A percentile compares a stretch with the other conserved stretches of the same genome.
phyloP scores from a whole-genome alignment of 352 stramenopile species.

The Globisporangium spiculum region DNA sequence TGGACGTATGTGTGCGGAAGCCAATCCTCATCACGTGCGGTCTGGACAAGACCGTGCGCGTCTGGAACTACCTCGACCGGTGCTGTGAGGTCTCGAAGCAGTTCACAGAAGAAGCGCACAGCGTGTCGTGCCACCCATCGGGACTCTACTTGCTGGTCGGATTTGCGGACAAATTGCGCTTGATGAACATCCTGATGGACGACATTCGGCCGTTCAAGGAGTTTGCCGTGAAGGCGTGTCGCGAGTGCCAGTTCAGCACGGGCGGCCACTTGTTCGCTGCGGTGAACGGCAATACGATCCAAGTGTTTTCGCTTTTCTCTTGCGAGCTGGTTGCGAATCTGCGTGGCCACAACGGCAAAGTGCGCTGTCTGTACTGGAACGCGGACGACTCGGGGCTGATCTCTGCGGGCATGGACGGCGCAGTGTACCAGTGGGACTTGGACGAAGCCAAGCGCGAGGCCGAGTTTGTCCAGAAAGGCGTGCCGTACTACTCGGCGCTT shows the following conservation, averaged over 20 bases:
- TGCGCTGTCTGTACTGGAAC: slow-evolving; percentile 87
- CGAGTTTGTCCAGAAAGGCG: slow-evolving; percentile 93
- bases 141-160: slow-evolving; percentile 88
- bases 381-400: slow-evolving; percentile 85
- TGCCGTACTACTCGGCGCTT: slow-evolving; percentile 85
- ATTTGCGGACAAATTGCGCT: slow-evolving; percentile 88
- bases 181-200: slow-evolving; percentile 93
- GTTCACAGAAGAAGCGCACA: slow-evolving; percentile 89
- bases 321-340: slow-evolving; percentile 89
- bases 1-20: slow-evolving; percentile 93
- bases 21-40: slow-evolving; percentile 89
- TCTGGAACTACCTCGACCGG: slow-evolving; percentile 94
- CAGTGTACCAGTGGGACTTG: slow-evolving; percentile 93
- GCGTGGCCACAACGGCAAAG: slow-evolving; percentile 92
- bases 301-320: slow-evolving; percentile 92
- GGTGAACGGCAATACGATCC: slow-evolving; percentile 92
- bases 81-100: slow-evolving; percentile 82
- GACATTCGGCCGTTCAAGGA: slow-evolving; percentile 86
- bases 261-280: slow-evolving; percentile 93
- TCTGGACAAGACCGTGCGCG: slow-evolving; percentile 83
- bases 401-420: slow-evolving; percentile 89
- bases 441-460: slow-evolving; percentile 89
- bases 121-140: slow-evolving; percentile 88
- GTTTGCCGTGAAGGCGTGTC: slow-evolving; percentile 78
- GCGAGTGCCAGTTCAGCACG: slow-evolving; percentile 80